phyloP scores from a whole-genome alignment of 2,329 filamentous ascomycete species.

The Colletotrichum abscissum region DNA sequence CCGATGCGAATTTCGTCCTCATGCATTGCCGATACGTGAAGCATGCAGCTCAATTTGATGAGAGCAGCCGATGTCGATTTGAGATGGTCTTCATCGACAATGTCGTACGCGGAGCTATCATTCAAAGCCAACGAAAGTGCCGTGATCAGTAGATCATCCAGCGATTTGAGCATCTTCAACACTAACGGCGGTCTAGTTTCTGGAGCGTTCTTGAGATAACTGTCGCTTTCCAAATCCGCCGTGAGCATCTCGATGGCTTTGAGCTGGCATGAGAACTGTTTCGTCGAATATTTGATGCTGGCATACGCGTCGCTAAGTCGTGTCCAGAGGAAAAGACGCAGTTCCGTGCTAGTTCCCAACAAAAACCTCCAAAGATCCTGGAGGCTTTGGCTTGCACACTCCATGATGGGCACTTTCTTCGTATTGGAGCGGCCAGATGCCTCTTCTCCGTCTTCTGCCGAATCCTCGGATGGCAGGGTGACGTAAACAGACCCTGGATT shows the following conservation, averaged over 20 bases:
- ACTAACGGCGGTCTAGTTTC: conserved; percentile 77
- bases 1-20: conserved; percentile 90
- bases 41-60: conserved; percentile 75
- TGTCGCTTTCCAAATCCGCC: conserved; percentile 68
- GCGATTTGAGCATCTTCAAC: conserved; percentile 80
- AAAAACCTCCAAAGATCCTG: conserved; percentile 89
- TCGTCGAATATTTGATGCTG: conserved; percentile 85
- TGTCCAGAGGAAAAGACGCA: conserved; percentile 90
- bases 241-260: conserved; percentile 88
- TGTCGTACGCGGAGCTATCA: conserved; percentile 79
- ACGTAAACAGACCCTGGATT: conserved; percentile 73
- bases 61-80: conserved; percentile 78
- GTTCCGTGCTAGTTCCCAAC: conserved; percentile 80
- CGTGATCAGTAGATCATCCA: conserved; percentile 81
- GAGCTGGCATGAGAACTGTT: conserved; percentile 88
- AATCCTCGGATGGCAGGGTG: conserved; percentile 33
- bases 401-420: conserved; percentile 55
- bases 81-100: conserved; percentile 83
- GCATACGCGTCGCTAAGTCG: conserved; percentile 90
- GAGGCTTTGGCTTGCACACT: conserved; percentile 67
- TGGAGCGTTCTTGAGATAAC: conserved; percentile 68
- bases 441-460: conserved; percentile 33
- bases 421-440: conserved; percentile 29
- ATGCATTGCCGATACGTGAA: conserved; percentile 83
- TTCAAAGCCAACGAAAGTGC: conserved; percentile 77